Percentiles rank a stretch among this genome's conserved stretches.
Evolutionary conservation across 2,329 filamentous ascomycete species (phyloP).

Genomic region (Arthrobotrys sinensis): DNA sequence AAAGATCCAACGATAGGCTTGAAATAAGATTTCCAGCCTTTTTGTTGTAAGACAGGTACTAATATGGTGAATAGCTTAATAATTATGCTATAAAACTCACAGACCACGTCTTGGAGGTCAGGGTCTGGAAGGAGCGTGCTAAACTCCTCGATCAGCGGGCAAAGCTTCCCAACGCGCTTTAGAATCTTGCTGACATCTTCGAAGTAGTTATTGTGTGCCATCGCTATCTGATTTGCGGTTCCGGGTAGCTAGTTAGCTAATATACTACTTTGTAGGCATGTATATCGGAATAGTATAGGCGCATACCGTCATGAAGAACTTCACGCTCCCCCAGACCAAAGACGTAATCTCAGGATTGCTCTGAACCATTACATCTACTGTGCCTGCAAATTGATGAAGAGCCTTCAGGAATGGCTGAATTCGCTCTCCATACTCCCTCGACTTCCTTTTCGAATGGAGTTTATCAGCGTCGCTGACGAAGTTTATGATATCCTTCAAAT

Average conservation of each 20-base stretch:
- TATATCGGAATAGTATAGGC: neutral
- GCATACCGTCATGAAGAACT: constrained; percentile 23
- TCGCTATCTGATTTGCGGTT: constrained; percentile 3
- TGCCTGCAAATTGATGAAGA: constrained; percentile 14
- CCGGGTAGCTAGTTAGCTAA: neutral
- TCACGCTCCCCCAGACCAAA: constrained; percentile 29
- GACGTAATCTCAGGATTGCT: constrained; percentile 31
- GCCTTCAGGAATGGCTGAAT: constrained; percentile 23
- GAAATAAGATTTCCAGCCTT: neutral
- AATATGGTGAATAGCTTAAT: constrained; percentile 7
- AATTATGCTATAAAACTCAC: constrained; percentile 31
- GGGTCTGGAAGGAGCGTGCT: constrained; percentile 15
- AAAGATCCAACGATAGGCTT: neutral
- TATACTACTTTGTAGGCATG: neutral
- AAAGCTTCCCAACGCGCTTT: constrained; percentile 15
- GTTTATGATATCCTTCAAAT: constrained; percentile 13
- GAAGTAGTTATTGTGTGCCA: constrained; percentile 28
- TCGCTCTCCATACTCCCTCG: neutral
- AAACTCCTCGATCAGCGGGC: constrained; percentile 29
- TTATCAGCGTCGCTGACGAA: constrained; percentile 13
- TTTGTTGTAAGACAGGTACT: neutral
- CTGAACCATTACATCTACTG: constrained; percentile 30
- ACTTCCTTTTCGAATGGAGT: neutral
- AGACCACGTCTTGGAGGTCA: constrained; percentile 15
- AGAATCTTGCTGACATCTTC: constrained; percentile 9